A percentile compares a stretch with the other conserved stretches of the same genome.
Conservation (phyloP, 441 rosid species). For the California macrophylla region DNA sequence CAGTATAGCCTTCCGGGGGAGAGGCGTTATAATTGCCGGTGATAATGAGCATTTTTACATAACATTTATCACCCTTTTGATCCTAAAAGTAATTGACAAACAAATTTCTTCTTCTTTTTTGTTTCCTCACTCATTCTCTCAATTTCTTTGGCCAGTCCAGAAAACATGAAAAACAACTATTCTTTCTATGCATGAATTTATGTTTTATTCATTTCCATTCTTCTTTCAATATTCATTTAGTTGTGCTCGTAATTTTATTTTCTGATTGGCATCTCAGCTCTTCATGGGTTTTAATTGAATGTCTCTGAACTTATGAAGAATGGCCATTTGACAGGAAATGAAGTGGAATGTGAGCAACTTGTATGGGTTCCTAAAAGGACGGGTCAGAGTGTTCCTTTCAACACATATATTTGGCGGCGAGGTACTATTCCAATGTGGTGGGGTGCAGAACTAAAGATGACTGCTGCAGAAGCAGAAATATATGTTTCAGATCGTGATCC, state of each 20-base stretch:
- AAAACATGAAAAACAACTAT: neutral
- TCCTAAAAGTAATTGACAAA: neutral
- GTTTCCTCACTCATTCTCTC: neutral
- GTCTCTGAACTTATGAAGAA: constrained; percentile 28
- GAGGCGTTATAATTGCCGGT: no score
- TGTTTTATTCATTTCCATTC: constrained; percentile 1
- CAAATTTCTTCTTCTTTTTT: neutral
- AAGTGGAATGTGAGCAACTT: constrained; percentile 96
- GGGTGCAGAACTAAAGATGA: constrained; percentile 93
- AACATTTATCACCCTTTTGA: neutral
- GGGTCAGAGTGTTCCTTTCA: constrained; percentile 77
- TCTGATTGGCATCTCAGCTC: constrained; percentile 1
- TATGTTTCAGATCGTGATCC: constrained; percentile 82
- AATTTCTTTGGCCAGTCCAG: neutral
- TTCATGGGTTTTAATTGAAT: constrained; percentile 16
- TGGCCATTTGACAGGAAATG: constrained; percentile 66
- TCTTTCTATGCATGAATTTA: neutral
- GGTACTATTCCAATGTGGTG: constrained; percentile 98
- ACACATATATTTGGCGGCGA: constrained; percentile 81
- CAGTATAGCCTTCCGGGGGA: no score
- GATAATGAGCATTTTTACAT: no score
- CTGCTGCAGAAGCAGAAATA: constrained; percentile 93
- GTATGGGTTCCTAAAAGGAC: constrained; percentile 79
- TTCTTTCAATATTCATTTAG: constrained; percentile 13
- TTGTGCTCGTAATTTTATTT: neutral